A percentile compares a stretch with the other conserved stretches of the same genome.
phyloP scores from a whole-genome alignment of 2,329 filamentous ascomycete species.

The Tolypocladium paradoxum region DNA sequence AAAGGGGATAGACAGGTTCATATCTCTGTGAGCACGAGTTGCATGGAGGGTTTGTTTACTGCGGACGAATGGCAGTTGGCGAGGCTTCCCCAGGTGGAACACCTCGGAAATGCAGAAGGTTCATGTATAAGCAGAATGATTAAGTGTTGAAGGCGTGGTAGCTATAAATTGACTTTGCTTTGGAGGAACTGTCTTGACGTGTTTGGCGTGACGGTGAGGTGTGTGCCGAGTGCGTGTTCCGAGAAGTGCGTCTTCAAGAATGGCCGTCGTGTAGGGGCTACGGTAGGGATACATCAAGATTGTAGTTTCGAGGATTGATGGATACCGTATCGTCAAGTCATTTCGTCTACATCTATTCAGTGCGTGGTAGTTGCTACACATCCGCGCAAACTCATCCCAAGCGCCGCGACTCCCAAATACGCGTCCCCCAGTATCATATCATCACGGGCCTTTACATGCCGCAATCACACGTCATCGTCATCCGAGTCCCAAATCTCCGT shows the following conservation, averaged over 20 bases:
- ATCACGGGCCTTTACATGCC: too few relatives aligned
- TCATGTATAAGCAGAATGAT: not conserved
- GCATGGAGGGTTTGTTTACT: not conserved
- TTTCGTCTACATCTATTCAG: not conserved
- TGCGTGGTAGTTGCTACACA: not conserved
- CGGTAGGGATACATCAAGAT: not conserved
- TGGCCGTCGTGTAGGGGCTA: too few relatives aligned
- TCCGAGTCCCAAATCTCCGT: slow-evolving; percentile 28
- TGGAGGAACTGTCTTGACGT: not conserved
- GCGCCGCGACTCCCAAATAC: too few relatives aligned
- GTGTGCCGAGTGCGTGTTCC: too few relatives aligned
- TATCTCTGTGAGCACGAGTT: not conserved
- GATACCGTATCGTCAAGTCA: not conserved
- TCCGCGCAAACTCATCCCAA: not conserved
- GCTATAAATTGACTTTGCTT: not conserved
- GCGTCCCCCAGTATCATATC: not conserved
- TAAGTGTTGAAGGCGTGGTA: not conserved
- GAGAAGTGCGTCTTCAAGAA: too few relatives aligned
- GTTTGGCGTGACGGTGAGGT: too few relatives aligned
- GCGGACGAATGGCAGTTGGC: not conserved
- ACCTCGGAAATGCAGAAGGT: not conserved
- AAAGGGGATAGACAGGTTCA: slow-evolving; percentile 15
- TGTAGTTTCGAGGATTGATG: not conserved
- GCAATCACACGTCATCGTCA: slow-evolving; percentile 15
- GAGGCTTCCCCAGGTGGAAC: not conserved